Evolutionary conservation across 2,329 filamentous ascomycete species (phyloP), one percentile per base, ranked within the genome.

Genomic region (Celoporthe dispersa): DNA sequence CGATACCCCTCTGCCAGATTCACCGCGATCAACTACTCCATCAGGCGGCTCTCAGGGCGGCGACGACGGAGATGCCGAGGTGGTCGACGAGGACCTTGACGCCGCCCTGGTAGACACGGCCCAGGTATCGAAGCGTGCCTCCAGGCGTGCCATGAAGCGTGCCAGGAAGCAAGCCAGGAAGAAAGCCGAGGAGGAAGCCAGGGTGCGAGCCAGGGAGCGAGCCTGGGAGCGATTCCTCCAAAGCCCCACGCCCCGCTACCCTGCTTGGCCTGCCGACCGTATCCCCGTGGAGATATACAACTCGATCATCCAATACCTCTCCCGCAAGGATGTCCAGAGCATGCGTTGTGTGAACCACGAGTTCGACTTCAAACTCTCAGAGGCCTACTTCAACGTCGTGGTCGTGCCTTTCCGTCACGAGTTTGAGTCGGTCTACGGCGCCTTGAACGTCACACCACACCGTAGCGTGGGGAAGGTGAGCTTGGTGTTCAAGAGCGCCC

Each of bases 341-440:
- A 83, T 92, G 78, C 87, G 90, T 6, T 80, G 91, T 4, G 89
- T 91, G 3, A 87, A 84, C 75, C 82, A 80, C 51, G 87, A 90
- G 68, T 87, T 89, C 71, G 73, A 75, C 48, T 64, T 59, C 28
- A 74, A 72, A 51, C 69, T 75, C n/a, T 70, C 73, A 22, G 69
- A 70, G 35, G 60, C 84, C 55, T 84, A 91, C 61, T 92, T 91
- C 76, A 82, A 84, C 69, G 88, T 87, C 60, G 86, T 90, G 11
- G 88, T 92, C 7, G 87, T 91, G 1, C 88, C 88, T 1, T 92
- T 92, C 79, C 87, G 86, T 57, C 85, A 87, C 1, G 86, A 90
- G 73, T 86, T 92, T 33, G 71, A 72, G 25, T 63, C 68, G 1
- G 19, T 69, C 14, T 72, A 85, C 35, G 69, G 69, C 39, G 51